phyloP scores from a whole-genome alignment of 2,329 filamentous ascomycete species.

The Cercospora citrullina region DNA sequence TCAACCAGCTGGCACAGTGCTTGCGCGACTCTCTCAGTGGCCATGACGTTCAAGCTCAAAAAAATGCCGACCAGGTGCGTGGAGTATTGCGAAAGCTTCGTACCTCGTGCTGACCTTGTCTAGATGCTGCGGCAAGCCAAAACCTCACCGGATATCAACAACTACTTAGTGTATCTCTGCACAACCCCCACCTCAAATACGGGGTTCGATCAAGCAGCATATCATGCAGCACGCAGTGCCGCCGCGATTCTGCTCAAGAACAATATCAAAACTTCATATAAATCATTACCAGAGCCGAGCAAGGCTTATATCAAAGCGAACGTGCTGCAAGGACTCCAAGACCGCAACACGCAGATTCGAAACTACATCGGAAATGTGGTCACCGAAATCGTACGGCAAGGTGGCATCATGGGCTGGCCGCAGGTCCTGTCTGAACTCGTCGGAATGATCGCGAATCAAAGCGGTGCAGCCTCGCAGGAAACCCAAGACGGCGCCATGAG shows the following conservation, averaged over 20 bases:
- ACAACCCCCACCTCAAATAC: constrained; percentile 63
- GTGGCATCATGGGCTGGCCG: constrained; percentile 87
- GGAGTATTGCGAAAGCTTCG: background rate
- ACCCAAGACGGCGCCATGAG: constrained; percentile 93
- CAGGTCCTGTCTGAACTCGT: constrained; percentile 83
- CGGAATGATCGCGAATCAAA: constrained; percentile 71
- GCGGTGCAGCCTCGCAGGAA: constrained; percentile 65
- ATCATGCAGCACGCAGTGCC: constrained; percentile 77
- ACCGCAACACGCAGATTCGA: constrained; percentile 78
- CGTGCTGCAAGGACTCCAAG: constrained; percentile 76
- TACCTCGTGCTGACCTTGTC: background rate
- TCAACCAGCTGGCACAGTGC: constrained; percentile 85
- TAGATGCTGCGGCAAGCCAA: constrained; percentile 94
- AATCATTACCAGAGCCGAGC: constrained; percentile 70
- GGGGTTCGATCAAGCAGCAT: constrained; percentile 60
- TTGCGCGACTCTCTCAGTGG: constrained; percentile 90
- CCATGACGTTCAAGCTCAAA: constrained; percentile 75
- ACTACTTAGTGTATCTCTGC: constrained; percentile 92
- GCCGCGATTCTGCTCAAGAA: constrained; percentile 96
- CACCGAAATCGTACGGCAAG: constrained; percentile 82
- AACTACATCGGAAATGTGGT: constrained; percentile 91
- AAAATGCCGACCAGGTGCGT: constrained; percentile 84
- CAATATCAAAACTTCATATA: constrained; percentile 75
- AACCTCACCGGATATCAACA: constrained; percentile 87
- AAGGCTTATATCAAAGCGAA: constrained; percentile 76